These are phyloP conservation scores for Yamagishiella unicocca DNA, from an alignment of 139 green algal species.

Conservation along the genomic window DNA sequence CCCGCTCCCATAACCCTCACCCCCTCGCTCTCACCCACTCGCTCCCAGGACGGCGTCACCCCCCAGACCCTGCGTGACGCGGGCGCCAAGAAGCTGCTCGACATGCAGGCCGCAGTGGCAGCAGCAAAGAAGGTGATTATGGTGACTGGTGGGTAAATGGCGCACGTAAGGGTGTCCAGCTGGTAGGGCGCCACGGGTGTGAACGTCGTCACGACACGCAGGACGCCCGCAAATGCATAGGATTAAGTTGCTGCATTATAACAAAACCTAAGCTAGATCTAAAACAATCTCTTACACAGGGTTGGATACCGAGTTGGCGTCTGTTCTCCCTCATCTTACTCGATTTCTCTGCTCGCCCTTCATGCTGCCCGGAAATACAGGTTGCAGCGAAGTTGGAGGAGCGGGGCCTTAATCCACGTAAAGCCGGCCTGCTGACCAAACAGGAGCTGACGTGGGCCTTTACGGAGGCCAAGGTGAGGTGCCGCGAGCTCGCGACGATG, in stretches of 20 bases:
- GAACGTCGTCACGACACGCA: no score
- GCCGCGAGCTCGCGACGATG: background rate
- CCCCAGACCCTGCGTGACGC: background rate
- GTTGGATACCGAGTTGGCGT: no score
- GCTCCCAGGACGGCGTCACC: background rate
- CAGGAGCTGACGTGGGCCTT: background rate
- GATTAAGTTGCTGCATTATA: no score
- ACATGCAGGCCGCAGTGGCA: background rate
- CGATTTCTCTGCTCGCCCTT: no score
- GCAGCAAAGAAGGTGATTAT: background rate
- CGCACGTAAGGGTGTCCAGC: background rate
- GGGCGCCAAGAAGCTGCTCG: background rate
- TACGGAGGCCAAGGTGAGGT: conserved; percentile 4
- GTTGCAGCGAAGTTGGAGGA: background rate
- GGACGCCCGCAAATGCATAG: no score
- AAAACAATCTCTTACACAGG: no score
- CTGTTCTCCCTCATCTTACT: no score
- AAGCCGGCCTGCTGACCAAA: background rate
- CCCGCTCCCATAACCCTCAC: background rate
- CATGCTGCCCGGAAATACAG: no score
- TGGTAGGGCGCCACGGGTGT: background rate
- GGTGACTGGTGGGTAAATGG: background rate
- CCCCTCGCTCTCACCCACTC: background rate
- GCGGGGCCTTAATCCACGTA: background rate
- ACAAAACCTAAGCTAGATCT: no score